Evolutionary conservation across 2,329 filamentous ascomycete genomes (phyloP), one percentile per base, ranked within the genome.

Genomic region (Apiospora kogelbergensis): DNA sequence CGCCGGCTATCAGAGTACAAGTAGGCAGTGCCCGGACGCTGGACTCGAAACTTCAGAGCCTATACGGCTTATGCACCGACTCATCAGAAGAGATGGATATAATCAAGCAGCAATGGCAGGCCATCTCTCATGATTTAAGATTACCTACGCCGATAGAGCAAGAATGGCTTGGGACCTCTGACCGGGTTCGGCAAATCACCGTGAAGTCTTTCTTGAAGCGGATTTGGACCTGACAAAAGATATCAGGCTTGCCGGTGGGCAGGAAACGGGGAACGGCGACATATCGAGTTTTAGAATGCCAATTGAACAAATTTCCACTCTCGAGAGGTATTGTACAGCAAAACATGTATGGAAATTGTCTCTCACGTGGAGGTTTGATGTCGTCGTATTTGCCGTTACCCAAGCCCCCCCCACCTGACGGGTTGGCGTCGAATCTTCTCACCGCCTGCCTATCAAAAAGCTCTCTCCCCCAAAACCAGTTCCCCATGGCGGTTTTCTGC

Each of bases 401-500:
- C n/a, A n/a, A n/a, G n/a, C n/a, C n/a, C n/a, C n/a, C 53, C 53
- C 53, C 53, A 60, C 53, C 30, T 4, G 22, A 37, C 40, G 11
- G 11, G 40, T 42, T 42, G 13, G 53, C 53, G 10, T 9, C 53
- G 6, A 33, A 57, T 24, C 48, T 57, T 24, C 22, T 37, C 53
- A 60, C 53, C 53, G 53, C 53, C 53, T 60, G 53, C 53, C 53
- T 37, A 60, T 60, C 10, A 17, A n/a, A 57, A 60, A 60, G 30
- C 20, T 37, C n/a, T 37, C n/a, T 10, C 24, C 20, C 30, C 30
- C 53, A 37, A 60, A 60, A 20, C 13, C 9, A 13, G 33, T 37
- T 11, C 30, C 30, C 53, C 33, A 60, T 57, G 17, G 53, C 53
- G 30, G 11, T 37, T 60, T 60, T 53, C 48, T 33, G 40, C 40